A percentile compares a stretch with the other conserved stretches of the same genome.
Conservation (phyloP, 768 basidiomycete genomes). For the Mrakia hoshinonis region DNA sequence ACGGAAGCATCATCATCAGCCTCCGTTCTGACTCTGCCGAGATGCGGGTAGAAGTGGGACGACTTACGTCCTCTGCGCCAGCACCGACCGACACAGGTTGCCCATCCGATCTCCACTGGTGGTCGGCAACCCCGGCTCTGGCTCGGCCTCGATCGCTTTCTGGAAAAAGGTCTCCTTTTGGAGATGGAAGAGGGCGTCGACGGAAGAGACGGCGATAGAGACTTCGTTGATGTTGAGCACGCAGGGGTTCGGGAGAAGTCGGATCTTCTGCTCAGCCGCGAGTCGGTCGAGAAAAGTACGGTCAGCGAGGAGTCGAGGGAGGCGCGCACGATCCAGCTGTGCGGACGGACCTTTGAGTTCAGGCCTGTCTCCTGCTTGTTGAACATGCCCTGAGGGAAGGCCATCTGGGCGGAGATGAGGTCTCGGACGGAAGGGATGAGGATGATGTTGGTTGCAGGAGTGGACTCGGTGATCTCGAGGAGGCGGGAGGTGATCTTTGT, state of each 20-base stretch:
- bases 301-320: background rate
- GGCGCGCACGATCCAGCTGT: background rate
- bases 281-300: background rate
- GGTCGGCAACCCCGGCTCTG: slow-evolving; percentile 37
- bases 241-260: slow-evolving; percentile 75
- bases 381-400: slow-evolving; percentile 65
- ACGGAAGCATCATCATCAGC: background rate
- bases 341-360: background rate
- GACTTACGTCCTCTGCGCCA: slow-evolving; percentile 75
- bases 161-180: slow-evolving; percentile 71
- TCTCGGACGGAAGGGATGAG: slow-evolving; percentile 78
- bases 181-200: slow-evolving; percentile 82
- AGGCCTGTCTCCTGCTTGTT: slow-evolving; percentile 33
- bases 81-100: slow-evolving; percentile 63
- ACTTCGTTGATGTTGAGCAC: slow-evolving; percentile 77
- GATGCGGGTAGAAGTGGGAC: background rate
- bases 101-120: slow-evolving; percentile 59
- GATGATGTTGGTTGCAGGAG: slow-evolving; percentile 62
- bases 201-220: slow-evolving; percentile 66
- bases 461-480: slow-evolving; percentile 50
- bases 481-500: slow-evolving; percentile 55
- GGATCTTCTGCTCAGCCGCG: slow-evolving; percentile 54
- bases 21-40: background rate
- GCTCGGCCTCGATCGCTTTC: slow-evolving; percentile 54
- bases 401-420: slow-evolving; percentile 64